phyloP scores from a whole-genome alignment of 2,329 filamentous ascomycete genomes.

The Aspergillus sp. region DNA sequence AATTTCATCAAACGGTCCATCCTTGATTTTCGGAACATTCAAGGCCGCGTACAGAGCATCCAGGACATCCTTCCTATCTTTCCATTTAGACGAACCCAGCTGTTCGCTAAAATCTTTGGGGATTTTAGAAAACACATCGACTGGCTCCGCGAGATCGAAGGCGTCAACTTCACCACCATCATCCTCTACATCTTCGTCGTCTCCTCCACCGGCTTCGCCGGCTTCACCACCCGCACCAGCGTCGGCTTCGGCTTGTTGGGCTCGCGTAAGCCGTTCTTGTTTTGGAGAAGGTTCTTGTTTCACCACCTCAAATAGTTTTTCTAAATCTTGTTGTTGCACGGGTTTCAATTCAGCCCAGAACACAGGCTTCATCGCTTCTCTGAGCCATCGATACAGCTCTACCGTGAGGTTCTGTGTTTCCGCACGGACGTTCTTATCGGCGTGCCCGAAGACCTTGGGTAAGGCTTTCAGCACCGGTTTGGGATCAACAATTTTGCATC shows the following conservation, averaged over 20 bases:
- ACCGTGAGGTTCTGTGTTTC: slow-evolving; percentile 89
- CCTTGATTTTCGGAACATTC: slow-evolving; percentile 88
- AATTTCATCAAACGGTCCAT: slow-evolving; percentile 83
- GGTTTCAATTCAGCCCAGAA: slow-evolving; percentile 96
- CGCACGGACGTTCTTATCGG: slow-evolving; percentile 95
- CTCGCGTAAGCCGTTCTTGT: slow-evolving; percentile 82
- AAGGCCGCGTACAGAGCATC: slow-evolving; percentile 75
- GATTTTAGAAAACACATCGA: slow-evolving; percentile 80
- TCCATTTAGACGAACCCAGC: slow-evolving; percentile 92
- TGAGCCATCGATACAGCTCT: slow-evolving; percentile 94
- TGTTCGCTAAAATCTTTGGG: slow-evolving; percentile 80
- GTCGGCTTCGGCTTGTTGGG: slow-evolving; percentile 78
- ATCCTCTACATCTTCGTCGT: slow-evolving; percentile 59
- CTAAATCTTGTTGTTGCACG: slow-evolving; percentile 90
- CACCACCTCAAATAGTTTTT: slow-evolving; percentile 89
- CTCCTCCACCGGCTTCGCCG: slow-evolving; percentile 59
- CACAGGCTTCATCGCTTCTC: slow-evolving; percentile 96
- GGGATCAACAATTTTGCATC: slow-evolving; percentile 89
- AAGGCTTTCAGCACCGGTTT: slow-evolving; percentile 86
- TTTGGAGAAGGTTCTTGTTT: slow-evolving; percentile 85
- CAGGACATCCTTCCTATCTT: slow-evolving; percentile 91
- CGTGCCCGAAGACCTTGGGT: slow-evolving; percentile 90
- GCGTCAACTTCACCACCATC: slow-evolving; percentile 70
- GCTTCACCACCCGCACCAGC: slow-evolving; percentile 64
- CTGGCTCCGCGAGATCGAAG: slow-evolving; percentile 79